Base-by-base conservation (phyloP, 768 basidiomycete genomes). In the Mycena sanguinolenta region DNA sequence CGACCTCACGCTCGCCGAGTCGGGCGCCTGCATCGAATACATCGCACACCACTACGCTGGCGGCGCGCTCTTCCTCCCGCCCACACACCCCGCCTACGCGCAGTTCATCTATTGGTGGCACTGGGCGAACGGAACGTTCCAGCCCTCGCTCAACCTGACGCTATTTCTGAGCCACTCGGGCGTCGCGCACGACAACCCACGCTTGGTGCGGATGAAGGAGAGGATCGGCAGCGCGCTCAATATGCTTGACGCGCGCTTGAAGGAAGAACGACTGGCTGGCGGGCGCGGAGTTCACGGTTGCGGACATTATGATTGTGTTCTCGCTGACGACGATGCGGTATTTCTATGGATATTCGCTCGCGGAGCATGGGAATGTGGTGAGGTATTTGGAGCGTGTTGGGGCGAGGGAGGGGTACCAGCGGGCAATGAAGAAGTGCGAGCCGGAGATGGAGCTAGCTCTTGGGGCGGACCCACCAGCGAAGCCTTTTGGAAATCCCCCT, bases 21-120 rank as follows among this genome's bases (percentile, higher is more conserved):
- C 53, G 19, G 53, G 53, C 32, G 53, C 53, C 30, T 55, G 53
- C 53, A 21, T 55, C 53, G 53, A 55, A 30, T 55, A 55, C 53
- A 55, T 55, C 53, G 17, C 32, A 2, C 53, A 55, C 53, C 53
- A 32, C 32, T 4, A 55, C 13, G 53, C 8, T 32, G 53, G 30
- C 9, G 53, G 53, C 30, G 19, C 30, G 53, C 32, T 55, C 12
- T 55, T 55, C 53, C 53, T 55, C 53, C 53, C 53, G 10, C 53
- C 53, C 8, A 34, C 53, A 21, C 53, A 55, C 53, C 30, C 53
- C 30, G 30, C 32, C 53, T 55, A 55, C 30, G 19, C 53, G 9
- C 17, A 34, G 9, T 55, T 55, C 34, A 17, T 55, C 3, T 55
- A 55, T 32, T 55, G 53, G 53, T 55, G 53, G 53, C 53, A 55